phyloP scores from a whole-genome alignment of 768 basidiomycete genomes.

The Jaapia argillacea region DNA sequence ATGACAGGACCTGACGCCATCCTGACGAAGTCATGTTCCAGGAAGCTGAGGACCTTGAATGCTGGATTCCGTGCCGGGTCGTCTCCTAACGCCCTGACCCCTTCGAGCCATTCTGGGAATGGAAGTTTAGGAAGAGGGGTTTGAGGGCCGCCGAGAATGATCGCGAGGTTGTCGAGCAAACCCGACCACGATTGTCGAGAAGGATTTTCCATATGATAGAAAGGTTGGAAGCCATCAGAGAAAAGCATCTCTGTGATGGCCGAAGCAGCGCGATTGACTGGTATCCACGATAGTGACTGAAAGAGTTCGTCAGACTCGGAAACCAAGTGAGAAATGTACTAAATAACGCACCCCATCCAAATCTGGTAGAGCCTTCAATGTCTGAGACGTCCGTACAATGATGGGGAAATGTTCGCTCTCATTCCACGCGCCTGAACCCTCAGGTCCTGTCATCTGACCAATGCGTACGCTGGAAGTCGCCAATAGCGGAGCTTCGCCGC shows the following conservation, averaged over 20 bases:
- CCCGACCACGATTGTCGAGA: constrained; percentile 25
- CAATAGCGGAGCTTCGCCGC: constrained; percentile 8
- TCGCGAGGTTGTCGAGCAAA: constrained; percentile 17
- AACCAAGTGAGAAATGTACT: too few species aligned
- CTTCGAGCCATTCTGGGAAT: constrained; percentile 19
- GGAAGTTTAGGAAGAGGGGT: constrained; percentile 14
- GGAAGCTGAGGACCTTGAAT: constrained; percentile 19
- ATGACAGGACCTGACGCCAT: constrained; percentile 23
- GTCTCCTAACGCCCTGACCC: constrained; percentile 18
- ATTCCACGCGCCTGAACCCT: constrained; percentile 27
- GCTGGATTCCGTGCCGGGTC: constrained; percentile 16
- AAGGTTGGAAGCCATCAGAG: constrained; percentile 18
- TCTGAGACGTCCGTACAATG: constrained; percentile 20
- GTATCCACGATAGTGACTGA: constrained; percentile 27
- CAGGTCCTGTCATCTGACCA: constrained; percentile 27
- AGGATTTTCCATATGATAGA: constrained; percentile 28
- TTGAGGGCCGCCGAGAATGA: constrained; percentile 8
- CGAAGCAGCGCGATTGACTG: constrained; percentile 22
- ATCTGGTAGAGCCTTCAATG: constrained; percentile 17
- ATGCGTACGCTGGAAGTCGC: constrained; percentile 20
- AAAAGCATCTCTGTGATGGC: constrained; percentile 22
- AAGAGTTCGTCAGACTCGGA: neutral
- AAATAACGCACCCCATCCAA: constrained; percentile 23
- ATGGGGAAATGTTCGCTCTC: constrained; percentile 27
- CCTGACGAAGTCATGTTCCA: constrained; percentile 22